phyloP scores from a whole-genome alignment of 164 flowering plant species.

The Sextonia rubra region DNA sequence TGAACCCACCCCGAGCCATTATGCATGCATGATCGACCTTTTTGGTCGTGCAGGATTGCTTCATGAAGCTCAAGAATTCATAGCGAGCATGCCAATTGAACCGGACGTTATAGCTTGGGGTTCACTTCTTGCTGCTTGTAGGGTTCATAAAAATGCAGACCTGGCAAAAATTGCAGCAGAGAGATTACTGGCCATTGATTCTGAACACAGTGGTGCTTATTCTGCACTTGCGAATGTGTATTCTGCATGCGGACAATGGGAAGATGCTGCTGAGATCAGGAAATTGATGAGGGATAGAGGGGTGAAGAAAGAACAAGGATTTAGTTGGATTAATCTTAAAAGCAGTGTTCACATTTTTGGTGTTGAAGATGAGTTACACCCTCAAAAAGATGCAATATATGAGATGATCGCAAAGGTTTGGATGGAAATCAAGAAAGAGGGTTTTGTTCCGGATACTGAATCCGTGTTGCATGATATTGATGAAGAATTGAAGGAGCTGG shows the following conservation, averaged over 20 bases:
- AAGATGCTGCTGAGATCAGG: slow-evolving; percentile 58
- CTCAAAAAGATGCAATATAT: slow-evolving; percentile 60
- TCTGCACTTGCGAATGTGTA: slow-evolving; percentile 70
- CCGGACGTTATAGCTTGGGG: slow-evolving; percentile 88
- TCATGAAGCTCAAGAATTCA: slow-evolving; percentile 58
- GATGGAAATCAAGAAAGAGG: slow-evolving; percentile 71
- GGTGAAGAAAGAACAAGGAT: slow-evolving; percentile 77
- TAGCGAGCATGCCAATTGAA: slow-evolving; percentile 66
- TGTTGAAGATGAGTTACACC: slow-evolving; percentile 63
- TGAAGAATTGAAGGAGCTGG: slow-evolving; percentile 69
- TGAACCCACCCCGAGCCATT: slow-evolving; percentile 66
- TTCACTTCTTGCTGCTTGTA: slow-evolving; percentile 77
- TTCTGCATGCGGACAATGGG: slow-evolving; percentile 69
- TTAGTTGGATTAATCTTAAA: slow-evolving; percentile 72
- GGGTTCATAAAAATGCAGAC: slow-evolving; percentile 54
- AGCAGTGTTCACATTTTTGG: slow-evolving; percentile 68
- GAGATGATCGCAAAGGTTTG: slow-evolving; percentile 48
- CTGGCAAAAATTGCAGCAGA: slow-evolving; percentile 70
- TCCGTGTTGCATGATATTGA: slow-evolving; percentile 84
- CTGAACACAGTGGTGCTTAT: slow-evolving; percentile 77
- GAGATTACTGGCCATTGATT: slow-evolving; percentile 58
- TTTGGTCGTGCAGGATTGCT: slow-evolving; percentile 79
- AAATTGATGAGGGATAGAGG: slow-evolving; percentile 67
- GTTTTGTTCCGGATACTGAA: slow-evolving; percentile 69
- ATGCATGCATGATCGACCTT: slow-evolving; percentile 81